A percentile compares a stretch with the other conserved stretches of the same genome.
Conservation (phyloP, 1,139 yeast genomes). For the Taphrina flavorubra region DNA sequence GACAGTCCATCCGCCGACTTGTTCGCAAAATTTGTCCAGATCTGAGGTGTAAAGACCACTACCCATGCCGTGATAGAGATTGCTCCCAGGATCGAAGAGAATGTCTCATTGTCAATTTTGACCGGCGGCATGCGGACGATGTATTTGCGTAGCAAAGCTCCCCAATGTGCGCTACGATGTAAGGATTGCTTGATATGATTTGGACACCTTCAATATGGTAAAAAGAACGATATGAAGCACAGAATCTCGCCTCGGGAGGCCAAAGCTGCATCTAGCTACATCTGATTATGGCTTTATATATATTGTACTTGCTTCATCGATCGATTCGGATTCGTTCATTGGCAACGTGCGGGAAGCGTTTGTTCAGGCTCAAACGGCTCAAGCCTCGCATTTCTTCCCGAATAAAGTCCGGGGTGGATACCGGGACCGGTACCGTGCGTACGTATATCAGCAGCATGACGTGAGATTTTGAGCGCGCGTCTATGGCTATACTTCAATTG, state of each 20-base stretch:
- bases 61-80: constrained; percentile 59
- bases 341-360: no score
- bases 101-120: constrained; percentile 33
- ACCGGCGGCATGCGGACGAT: constrained; percentile 31
- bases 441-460: no score
- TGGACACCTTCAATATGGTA: neutral
- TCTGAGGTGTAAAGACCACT: constrained; percentile 77
- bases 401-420: neutral
- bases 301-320: no score
- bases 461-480: no score
- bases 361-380: neutral
- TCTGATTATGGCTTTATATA: no score
- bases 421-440: no score
- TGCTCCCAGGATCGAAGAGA: constrained; percentile 40
- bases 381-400: constrained; percentile 7
- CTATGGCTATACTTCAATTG: no score
- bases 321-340: no score
- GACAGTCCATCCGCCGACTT: constrained; percentile 82
- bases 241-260: no score
- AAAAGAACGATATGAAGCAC: neutral
- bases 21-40: constrained; percentile 79
- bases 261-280: no score
- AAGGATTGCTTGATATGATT: neutral
- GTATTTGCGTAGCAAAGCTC: no score
- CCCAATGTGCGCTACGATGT: no score